These are phyloP conservation scores for Hortiboletus flavorubellus DNA, from an alignment of 768 basidiomycete species.

Conservation along the genomic window DNA sequence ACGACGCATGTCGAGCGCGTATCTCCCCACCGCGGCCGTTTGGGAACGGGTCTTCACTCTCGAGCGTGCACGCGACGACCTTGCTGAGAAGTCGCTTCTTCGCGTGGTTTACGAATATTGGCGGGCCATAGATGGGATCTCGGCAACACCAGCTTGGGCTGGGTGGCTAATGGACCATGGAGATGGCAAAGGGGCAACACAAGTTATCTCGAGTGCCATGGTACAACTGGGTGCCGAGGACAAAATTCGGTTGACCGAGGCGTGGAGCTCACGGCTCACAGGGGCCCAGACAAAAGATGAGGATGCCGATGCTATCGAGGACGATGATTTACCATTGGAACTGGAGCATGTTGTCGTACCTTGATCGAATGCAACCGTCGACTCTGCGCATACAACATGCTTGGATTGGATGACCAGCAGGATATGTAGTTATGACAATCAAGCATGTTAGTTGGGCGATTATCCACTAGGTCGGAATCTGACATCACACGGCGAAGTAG, in stretches of 20 bases:
- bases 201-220: constrained; percentile 34
- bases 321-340: constrained; percentile 13
- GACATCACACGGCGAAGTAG: not conserved
- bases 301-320: constrained; percentile 7
- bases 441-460: not conserved
- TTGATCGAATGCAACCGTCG: not conserved
- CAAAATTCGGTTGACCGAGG: constrained; percentile 34
- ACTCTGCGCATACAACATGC: not conserved
- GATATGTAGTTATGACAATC: not conserved
- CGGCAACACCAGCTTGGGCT: constrained; percentile 44
- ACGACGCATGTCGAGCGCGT: constrained; percentile 39
- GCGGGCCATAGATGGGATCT: constrained; percentile 36
- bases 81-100: constrained; percentile 19
- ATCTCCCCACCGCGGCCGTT: constrained; percentile 41
- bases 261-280: constrained; percentile 31
- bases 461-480: not conserved
- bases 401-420: not conserved
- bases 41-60: constrained; percentile 43
- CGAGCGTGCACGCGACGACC: constrained; percentile 19
- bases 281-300: constrained; percentile 7
- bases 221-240: constrained; percentile 25
- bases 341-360: constrained; percentile 6
- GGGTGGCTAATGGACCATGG: constrained; percentile 44
- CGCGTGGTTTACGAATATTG: constrained; percentile 40
- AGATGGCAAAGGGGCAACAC: constrained; percentile 39